Evolutionary conservation across 2,329 filamentous ascomycete species (phyloP), one percentile per base, ranked within the genome.

Genomic region (Dothideomycetes sp.): DNA sequence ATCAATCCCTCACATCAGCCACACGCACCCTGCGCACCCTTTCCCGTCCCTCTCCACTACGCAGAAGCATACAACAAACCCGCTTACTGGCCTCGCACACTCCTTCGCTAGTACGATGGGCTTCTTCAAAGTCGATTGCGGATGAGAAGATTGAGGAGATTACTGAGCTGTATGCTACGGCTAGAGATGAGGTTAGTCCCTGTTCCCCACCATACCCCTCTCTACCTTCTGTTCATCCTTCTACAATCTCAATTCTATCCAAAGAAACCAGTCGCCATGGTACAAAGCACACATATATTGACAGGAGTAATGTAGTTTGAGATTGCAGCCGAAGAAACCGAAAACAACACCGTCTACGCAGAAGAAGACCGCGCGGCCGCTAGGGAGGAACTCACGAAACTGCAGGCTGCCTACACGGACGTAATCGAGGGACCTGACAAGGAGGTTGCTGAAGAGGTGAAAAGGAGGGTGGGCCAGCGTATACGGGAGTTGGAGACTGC

Each of bases 321-420:
- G 41, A 70, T 70, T 22, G 68, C 68, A 19, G 58, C 61, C 40
- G 69, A 72, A 44, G 68, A 70, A 49, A 70, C 66, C 14, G 61
- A 67, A 46, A 72, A 70, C 55, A 66, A 68, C 42, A 70, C 69
- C 9, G 65, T 72, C 22, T 75, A 75, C 53, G 72, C 72, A 2
- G 60, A 65, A 14, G 70, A 70, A 18, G 71, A 75, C 45, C 58
- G 72, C 4, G 65, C 63, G 14, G 70, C 70, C 17, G 70, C 72
- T 22, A 51, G 66, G 9, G 69, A 72, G 50, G 72, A 72, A 47
- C 48, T 76, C 40, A 62, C 63, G 31, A 62, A 59, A 45, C 57
- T 75, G 39, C 57, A 71, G 44, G 60, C 63, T 36, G 66, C 61
- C 9, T 75, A 68, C 43, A 55, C 58, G 27, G 54, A 53, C 14